A percentile compares a stretch with the other conserved stretches of the same genome.
These are phyloP conservation scores for Entoloma clypeatum DNA, from an alignment of 1,284 basidiomycete species.

Conservation along the genomic window DNA sequence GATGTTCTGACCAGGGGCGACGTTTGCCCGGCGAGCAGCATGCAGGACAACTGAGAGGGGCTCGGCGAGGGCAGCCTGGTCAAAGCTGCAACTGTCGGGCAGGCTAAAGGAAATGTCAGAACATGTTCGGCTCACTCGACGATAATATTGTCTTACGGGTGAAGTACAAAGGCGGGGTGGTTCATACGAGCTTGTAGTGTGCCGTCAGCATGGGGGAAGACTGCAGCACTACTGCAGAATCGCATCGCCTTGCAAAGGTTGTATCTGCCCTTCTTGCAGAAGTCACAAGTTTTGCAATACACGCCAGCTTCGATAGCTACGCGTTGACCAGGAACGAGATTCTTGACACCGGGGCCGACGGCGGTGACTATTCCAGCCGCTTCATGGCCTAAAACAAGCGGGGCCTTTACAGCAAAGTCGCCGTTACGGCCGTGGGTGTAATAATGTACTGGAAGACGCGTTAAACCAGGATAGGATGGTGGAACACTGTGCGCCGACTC, in stretches of 20 bases:
- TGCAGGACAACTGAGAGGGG: slow-evolving; percentile 89
- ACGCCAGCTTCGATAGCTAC: slow-evolving; percentile 95
- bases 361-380: slow-evolving; percentile 80
- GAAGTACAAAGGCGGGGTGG: slow-evolving; percentile 81
- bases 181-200: slow-evolving; percentile 87
- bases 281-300: slow-evolving; percentile 73
- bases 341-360: slow-evolving; percentile 60
- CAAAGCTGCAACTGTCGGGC: slow-evolving; percentile 71
- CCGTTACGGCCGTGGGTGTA: slow-evolving; percentile 88
- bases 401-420: slow-evolving; percentile 81
- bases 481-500: slow-evolving; percentile 29
- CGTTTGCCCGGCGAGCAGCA: slow-evolving; percentile 67
- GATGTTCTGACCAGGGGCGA: slow-evolving; percentile 62
- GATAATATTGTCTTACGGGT: slow-evolving; percentile 61
- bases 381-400: slow-evolving; percentile 91
- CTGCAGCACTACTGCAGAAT: slow-evolving; percentile 88
- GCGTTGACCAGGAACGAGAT: slow-evolving; percentile 77
- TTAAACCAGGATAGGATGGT: slow-evolving; percentile 7
- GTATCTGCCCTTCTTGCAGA: slow-evolving; percentile 77
- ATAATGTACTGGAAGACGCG: slow-evolving; percentile 73
- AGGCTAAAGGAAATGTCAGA: slow-evolving; percentile 46
- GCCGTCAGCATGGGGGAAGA: slow-evolving; percentile 90
- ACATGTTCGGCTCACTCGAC: slow-evolving; percentile 6
- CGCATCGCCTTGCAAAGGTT: slow-evolving; percentile 90
- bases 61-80: slow-evolving; percentile 85